phyloP scores from a whole-genome alignment of 106 monocot species.

The Allium fistulosum region DNA sequence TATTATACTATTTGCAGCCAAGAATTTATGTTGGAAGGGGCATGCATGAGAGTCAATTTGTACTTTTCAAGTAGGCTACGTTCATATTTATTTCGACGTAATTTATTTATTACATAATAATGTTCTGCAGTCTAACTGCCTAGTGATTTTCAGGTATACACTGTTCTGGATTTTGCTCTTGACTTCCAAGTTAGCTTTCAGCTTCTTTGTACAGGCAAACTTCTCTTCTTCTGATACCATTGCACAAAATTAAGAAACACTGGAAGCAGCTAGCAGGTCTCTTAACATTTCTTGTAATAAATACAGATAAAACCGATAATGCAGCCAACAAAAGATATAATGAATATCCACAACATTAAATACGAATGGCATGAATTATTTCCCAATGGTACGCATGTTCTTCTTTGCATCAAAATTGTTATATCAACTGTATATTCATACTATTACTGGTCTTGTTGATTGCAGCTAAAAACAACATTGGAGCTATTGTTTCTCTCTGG shows the following conservation, averaged over 20 bases:
- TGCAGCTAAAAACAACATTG: slow-evolving; percentile 78
- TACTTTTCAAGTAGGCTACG: slow-evolving; percentile 81
- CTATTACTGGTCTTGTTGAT: slow-evolving; percentile 7
- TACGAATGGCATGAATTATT: slow-evolving; percentile 98
- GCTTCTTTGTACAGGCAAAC: slow-evolving; percentile 70
- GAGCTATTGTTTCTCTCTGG: slow-evolving; percentile 85
- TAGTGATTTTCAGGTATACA: slow-evolving; percentile 69
- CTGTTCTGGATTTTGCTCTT: slow-evolving; percentile 91
- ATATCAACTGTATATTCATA: neutral
- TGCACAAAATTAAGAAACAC: slow-evolving; percentile 3
- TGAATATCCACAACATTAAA: slow-evolving; percentile 66
- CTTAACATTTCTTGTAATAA: neutral
- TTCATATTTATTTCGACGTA: neutral
- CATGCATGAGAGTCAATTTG: slow-evolving; percentile 97
- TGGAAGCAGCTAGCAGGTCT: neutral
- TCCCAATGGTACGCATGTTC: slow-evolving; percentile 65
- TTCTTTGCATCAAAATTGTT: neutral
- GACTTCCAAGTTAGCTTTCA: slow-evolving; percentile 80
- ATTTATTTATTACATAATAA: neutral
- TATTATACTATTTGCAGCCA: slow-evolving; percentile 40
- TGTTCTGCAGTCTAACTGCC: slow-evolving; percentile 5
- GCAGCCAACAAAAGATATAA: slow-evolving; percentile 96
- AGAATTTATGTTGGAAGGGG: slow-evolving; percentile 96
- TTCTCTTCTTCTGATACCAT: slow-evolving; percentile 2
- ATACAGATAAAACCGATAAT: slow-evolving; percentile 83